Conservation (phyloP, 148 eudicot genomes). For the Camellia granthamiana region DNA sequence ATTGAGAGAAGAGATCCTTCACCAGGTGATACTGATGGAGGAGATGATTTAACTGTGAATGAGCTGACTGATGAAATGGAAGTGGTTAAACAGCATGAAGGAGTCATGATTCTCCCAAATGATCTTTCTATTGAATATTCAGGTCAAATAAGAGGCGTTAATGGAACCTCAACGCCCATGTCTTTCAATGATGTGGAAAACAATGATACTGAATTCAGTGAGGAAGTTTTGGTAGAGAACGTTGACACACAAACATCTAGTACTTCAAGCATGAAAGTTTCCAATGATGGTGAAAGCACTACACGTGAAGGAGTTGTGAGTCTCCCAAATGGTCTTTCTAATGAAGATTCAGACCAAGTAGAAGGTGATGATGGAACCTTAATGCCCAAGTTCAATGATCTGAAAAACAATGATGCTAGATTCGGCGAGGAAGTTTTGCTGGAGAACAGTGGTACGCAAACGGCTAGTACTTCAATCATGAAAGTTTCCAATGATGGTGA, state of each 20-base stretch:
- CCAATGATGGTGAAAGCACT: conserved; percentile 11
- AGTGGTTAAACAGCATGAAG: conserved; percentile 8
- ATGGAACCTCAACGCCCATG: conserved; percentile 18
- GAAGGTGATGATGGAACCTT: conserved; percentile 22
- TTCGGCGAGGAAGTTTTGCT: conserved; percentile 17
- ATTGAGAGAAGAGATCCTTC: conserved; percentile 42
- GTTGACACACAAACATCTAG: conserved; percentile 19
- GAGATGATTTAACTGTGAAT: conserved; percentile 22
- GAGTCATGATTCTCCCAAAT: conserved; percentile 6
- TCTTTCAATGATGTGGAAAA: conserved; percentile 3
- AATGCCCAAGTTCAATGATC: conserved; percentile 5
- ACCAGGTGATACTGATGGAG: conserved; percentile 16
- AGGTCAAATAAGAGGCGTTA: conserved; percentile 12
- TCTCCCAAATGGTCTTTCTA: conserved; percentile 4
- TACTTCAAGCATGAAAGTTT: conserved; percentile 16
- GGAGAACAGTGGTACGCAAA: conserved; percentile 21
- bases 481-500: conserved; percentile 10
- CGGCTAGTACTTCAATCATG: conserved; percentile 14
- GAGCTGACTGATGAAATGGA: conserved; percentile 23
- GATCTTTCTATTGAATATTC: conserved; percentile 12
- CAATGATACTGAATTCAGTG: conserved; percentile 3
- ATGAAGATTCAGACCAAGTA: conserved; percentile 14
- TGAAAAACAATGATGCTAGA: neutral
- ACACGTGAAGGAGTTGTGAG: conserved; percentile 1
- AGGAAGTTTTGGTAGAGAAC: conserved; percentile 17